A percentile compares a stretch with the other conserved stretches of the same genome.
phyloP scores from a whole-genome alignment of 805 yeast species.

The Yamadazyma scolyti region DNA sequence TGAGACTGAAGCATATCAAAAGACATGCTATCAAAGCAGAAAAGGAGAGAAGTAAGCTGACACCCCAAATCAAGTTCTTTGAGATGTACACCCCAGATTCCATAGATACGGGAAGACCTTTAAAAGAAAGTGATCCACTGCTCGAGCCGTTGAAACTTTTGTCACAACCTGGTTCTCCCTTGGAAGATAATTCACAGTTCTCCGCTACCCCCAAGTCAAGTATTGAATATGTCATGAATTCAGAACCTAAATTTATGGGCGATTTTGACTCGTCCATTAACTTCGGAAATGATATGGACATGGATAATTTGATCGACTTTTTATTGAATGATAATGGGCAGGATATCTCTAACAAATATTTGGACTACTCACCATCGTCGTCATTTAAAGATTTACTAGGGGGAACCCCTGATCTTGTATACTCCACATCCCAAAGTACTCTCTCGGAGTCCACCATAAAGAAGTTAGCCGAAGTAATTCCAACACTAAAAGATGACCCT shows the following conservation, averaged over 20 bases:
- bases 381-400: conserved; percentile 10
- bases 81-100: conserved; percentile 5
- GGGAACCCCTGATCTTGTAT: conserved; percentile 6
- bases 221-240: conserved; percentile 2
- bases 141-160: too few relatives aligned
- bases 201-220: too few relatives aligned
- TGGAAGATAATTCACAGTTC: too few relatives aligned
- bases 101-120: not conserved
- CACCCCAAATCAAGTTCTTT: conserved; percentile 1
- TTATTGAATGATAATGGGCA: conserved; percentile 6
- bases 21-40: conserved; percentile 6
- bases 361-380: conserved; percentile 9
- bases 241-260: not conserved
- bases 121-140: conserved; percentile 1
- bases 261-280: conserved; percentile 2
- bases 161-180: too few relatives aligned
- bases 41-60: conserved; percentile 1
- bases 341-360: conserved; percentile 2
- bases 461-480: conserved; percentile 3
- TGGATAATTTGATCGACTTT: conserved; percentile 6
- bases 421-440: conserved; percentile 7
- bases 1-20: conserved; percentile 16
- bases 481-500: conserved; percentile 1
- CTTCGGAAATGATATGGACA: conserved; percentile 5
- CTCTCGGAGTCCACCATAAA: conserved; percentile 3